phyloP scores from a whole-genome alignment of 2,329 filamentous ascomycete species.

The Sphaerulina populicola region DNA sequence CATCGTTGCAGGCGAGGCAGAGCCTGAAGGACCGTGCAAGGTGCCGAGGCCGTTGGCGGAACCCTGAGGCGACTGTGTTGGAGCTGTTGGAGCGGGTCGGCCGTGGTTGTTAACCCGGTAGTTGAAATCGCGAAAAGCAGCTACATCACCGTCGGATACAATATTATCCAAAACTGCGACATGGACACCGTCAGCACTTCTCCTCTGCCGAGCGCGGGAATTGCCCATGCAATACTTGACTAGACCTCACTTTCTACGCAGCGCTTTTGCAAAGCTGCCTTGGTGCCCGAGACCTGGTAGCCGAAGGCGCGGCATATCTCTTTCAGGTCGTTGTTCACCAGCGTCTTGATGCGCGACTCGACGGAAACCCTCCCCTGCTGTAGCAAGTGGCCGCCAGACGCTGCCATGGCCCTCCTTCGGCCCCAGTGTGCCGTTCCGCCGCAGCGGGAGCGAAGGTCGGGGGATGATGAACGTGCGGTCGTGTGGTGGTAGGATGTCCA shows the following conservation, averaged over 20 bases:
- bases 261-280: constrained; percentile 69
- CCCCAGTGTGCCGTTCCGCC: constrained; percentile 1
- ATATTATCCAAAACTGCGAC: constrained; percentile 35
- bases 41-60: constrained; percentile 11
- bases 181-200: constrained; percentile 2
- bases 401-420: constrained; percentile 21
- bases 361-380: constrained; percentile 33
- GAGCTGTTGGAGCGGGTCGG: constrained; percentile 16
- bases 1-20: constrained; percentile 7
- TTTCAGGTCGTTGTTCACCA: constrained; percentile 62
- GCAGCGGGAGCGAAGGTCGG: background rate
- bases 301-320: constrained; percentile 66
- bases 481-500: background rate
- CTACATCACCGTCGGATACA: constrained; percentile 31
- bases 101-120: constrained; percentile 38
- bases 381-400: constrained; percentile 32
- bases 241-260: constrained; percentile 58
- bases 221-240: background rate
- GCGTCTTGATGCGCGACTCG: constrained; percentile 39
- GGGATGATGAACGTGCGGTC: background rate
- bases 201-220: background rate
- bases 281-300: constrained; percentile 72
- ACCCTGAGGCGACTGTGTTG: constrained; percentile 7
- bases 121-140: constrained; percentile 34
- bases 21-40: background rate